Conservation (phyloP, 148 eudicot species). For the Rhododendron henanense region DNA sequence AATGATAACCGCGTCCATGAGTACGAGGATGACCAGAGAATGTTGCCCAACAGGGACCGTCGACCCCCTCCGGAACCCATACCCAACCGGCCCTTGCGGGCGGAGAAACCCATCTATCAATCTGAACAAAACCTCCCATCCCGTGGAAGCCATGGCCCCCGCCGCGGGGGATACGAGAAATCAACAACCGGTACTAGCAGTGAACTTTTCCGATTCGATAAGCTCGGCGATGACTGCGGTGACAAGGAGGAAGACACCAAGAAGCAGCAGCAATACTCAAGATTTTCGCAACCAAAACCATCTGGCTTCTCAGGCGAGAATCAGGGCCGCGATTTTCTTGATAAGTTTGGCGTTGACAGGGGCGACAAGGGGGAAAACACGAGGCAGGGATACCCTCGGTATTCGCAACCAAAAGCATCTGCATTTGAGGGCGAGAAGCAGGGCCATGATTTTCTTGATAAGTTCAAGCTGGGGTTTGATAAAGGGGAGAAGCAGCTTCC, state of each 20-base stretch:
- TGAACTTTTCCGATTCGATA: neutral
- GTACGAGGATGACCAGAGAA: neutral
- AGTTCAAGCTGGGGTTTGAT: constrained; percentile 57
- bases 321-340: constrained; percentile 42
- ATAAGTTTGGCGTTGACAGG: constrained; percentile 18
- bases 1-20: constrained; percentile 7
- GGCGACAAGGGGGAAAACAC: constrained; percentile 3
- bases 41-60: neutral
- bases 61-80: constrained; percentile 31
- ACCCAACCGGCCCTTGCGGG: constrained; percentile 52
- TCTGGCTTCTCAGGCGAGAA: constrained; percentile 25
- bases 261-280: neutral
- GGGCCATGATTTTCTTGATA: constrained; percentile 57
- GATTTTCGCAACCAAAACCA: neutral
- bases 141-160: constrained; percentile 7
- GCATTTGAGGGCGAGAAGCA: constrained; percentile 17
- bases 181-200: constrained; percentile 12
- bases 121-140: constrained; percentile 1
- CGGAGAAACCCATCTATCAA: constrained; percentile 22
- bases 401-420: constrained; percentile 16
- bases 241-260: constrained; percentile 2
- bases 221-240: constrained; percentile 16
- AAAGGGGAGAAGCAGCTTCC: constrained; percentile 3
- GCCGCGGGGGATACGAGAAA: neutral
- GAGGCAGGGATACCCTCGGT: neutral